phyloP scores from a whole-genome alignment of 768 basidiomycete species.

The Auriculariales sp. region DNA sequence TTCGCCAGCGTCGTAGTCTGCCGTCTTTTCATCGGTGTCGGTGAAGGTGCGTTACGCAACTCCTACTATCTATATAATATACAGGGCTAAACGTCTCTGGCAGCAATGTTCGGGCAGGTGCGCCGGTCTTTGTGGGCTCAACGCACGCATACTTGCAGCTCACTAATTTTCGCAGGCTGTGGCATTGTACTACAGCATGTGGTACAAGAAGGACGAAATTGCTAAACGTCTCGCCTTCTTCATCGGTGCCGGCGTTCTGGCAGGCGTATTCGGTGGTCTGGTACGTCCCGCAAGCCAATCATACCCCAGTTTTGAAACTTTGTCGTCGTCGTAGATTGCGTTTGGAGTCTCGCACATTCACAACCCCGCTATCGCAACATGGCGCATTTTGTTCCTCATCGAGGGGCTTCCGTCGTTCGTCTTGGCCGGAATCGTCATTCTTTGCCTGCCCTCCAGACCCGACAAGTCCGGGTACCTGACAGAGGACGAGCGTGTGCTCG shows the following conservation, averaged over 20 bases:
- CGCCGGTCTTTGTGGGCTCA: conserved; percentile 4
- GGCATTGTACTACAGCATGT: conserved; percentile 6
- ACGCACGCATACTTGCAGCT: neutral
- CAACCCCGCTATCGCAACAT: conserved; percentile 6
- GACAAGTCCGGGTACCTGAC: conserved; percentile 18
- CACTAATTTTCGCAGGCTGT: conserved; percentile 8
- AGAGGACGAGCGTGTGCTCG: conserved; percentile 20
- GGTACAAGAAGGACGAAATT: conserved; percentile 15
- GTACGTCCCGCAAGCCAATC: neutral
- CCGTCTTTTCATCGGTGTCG: conserved; percentile 20
- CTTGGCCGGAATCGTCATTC: conserved; percentile 20
- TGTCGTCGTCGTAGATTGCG: conserved; percentile 1
- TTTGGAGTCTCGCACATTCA: conserved; percentile 16
- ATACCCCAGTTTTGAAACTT: neutral
- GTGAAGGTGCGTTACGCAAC: conserved; percentile 15
- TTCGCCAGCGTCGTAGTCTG: conserved; percentile 20
- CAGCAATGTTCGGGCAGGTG: neutral
- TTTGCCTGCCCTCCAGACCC: conserved; percentile 24
- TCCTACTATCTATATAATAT: too few relatives aligned
- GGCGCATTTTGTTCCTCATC: conserved; percentile 23
- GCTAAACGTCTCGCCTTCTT: conserved; percentile 23
- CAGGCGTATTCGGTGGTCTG: conserved; percentile 7
- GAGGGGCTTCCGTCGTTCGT: conserved; percentile 19
- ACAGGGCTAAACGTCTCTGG: too few relatives aligned
- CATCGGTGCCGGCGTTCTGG: conserved; percentile 19